Conservation (phyloP, 495 filamentous ascomycete genomes). For the Xylaria scruposa region DNA sequence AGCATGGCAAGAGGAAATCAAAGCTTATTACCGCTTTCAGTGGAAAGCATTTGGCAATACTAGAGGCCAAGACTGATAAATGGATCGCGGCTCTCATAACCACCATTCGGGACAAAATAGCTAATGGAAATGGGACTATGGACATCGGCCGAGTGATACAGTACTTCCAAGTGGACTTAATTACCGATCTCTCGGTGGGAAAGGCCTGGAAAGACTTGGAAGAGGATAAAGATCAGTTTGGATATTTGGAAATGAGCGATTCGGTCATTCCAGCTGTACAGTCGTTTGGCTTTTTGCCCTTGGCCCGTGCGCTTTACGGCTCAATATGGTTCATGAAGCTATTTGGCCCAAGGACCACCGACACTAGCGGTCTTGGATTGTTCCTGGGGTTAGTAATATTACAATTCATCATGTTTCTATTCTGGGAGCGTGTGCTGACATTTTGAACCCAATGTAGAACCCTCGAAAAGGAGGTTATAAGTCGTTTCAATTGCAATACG, state of each 20-base stretch:
- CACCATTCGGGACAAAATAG: conserved; percentile 2
- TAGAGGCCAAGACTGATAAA: not conserved
- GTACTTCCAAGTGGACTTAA: conserved; percentile 16
- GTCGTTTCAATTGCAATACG: not conserved
- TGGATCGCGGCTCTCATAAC: conserved; percentile 3
- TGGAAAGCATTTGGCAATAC: not conserved
- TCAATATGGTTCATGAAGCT: conserved; percentile 14
- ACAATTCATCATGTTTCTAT: not conserved
- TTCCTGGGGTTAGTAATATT: not conserved
- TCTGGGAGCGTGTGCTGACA: not conserved
- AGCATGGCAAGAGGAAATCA: not conserved
- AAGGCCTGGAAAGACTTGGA: conserved; percentile 1
- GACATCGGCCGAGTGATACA: conserved; percentile 13
- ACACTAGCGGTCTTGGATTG: not conserved
- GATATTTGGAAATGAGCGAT: conserved; percentile 12
- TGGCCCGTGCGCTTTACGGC: not conserved
- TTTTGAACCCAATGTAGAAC: not conserved
- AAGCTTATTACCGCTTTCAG: not conserved
- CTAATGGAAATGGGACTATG: conserved; percentile 5
- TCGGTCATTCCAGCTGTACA: not conserved
- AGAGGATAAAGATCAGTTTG: conserved; percentile 12
- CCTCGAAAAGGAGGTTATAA: not conserved
- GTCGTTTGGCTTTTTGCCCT: not conserved
- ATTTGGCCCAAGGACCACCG: conserved; percentile 18
- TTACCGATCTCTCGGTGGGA: not conserved